Base-by-base conservation (phyloP, 352 stramenopile species). In the Phytophthora citricola region DNA sequence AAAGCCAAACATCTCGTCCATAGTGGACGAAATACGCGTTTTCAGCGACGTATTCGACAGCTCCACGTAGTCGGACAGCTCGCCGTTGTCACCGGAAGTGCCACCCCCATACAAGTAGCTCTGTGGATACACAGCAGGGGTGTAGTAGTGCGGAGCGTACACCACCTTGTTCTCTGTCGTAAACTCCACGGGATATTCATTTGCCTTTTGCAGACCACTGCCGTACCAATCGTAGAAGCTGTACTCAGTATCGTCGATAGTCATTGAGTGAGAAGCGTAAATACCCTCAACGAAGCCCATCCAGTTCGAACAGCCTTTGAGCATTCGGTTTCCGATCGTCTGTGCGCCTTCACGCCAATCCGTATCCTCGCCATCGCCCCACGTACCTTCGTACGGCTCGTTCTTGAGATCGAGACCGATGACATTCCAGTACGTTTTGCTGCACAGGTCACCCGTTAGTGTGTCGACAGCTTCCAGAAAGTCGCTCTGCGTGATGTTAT, bases 321-420 rank as follows among this genome's bases (percentile, higher is more conserved):
- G 76, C 76, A 91, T 88, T 2, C 71, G 69, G 40, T 88, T 64
- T 8, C 74, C 81, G 45, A 90, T 87, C 0, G 57, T 69, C 29
- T 76, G 63, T 3, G 80, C 83, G 0, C 75, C 77, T 39, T 48
- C 64, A 11, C 55, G 58, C 44, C 85, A 88, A 34, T 90, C 80
- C 2, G 63, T 76, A 9, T 63, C 60, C 7, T 62, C 40, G 15
- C 66, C 75, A 22, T 85, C 74, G 4, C 80, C 79, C 83, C 79
- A 92, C 32, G 79, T 89, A 9, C 63, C 79, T 10, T 75, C 36
- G 12, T 58, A 71, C 20, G 76, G 69, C 27, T 91, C 80, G 53
- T 88, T 93, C 69, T 89, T 88, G 32, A 93, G 62, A 50, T 91
- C 81, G 26, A 94, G 66, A 14, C 82, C 83, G 9, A 94, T 81